Percentiles rank a stretch among this genome's conserved stretches.
Conservation (phyloP, 495 filamentous ascomycete genomes). For the Lepraria neglecta region DNA sequence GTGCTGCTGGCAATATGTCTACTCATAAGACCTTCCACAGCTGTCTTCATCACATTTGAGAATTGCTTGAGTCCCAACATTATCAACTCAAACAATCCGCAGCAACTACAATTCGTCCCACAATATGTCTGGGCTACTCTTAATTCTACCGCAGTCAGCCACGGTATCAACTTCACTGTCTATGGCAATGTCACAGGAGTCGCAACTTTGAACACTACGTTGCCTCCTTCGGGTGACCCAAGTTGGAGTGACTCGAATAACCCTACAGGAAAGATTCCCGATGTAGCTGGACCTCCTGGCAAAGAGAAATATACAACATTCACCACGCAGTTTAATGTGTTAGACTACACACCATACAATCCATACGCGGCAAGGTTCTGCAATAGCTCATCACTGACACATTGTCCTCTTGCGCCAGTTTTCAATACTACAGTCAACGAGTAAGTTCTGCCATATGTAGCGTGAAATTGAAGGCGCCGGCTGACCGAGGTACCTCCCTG, state of each 20-base stretch:
- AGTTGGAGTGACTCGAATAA: constrained; percentile 49
- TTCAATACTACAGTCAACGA: constrained; percentile 50
- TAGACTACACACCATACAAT: constrained; percentile 64
- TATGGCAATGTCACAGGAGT: constrained; percentile 86
- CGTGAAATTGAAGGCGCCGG: neutral
- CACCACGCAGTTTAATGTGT: constrained; percentile 57
- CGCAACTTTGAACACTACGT: constrained; percentile 34
- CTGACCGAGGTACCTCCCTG: constrained; percentile 2
- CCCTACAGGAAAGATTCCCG: constrained; percentile 70
- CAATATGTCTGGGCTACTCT: constrained; percentile 65
- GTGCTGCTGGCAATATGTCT: neutral
- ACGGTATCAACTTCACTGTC: constrained; percentile 70
- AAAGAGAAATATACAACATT: constrained; percentile 65
- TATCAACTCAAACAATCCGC: constrained; percentile 42
- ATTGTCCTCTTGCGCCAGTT: constrained; percentile 69
- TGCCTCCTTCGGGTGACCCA: constrained; percentile 48
- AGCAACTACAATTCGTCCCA: constrained; percentile 75
- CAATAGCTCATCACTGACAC: constrained; percentile 48
- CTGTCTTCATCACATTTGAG: constrained; percentile 65
- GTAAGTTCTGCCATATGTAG: constrained; percentile 39
- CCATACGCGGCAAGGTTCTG: constrained; percentile 55
- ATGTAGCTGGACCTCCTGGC: constrained; percentile 28
- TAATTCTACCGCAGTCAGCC: constrained; percentile 51
- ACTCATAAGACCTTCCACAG: constrained; percentile 28
- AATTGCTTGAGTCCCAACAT: constrained; percentile 71